Evolutionary conservation across 306 rosid genomes (phyloP).

Genomic region (barrel medic (Medicago truncatula)): DNA sequence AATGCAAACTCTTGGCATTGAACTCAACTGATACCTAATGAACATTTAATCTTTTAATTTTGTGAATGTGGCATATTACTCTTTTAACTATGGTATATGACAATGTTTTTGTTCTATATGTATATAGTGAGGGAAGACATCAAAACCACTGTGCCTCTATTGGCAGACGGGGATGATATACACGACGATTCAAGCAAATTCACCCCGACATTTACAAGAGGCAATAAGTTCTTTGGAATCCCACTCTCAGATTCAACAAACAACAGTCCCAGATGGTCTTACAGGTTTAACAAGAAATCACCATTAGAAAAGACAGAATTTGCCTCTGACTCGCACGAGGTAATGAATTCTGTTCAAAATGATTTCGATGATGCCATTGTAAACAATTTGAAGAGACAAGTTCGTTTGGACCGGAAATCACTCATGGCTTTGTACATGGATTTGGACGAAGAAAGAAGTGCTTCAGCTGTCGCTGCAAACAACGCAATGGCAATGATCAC

Average conservation of each 20-base stretch:
- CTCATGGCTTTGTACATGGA: slow-evolving; percentile 89
- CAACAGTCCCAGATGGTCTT: slow-evolving; percentile 67
- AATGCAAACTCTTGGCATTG: neutral
- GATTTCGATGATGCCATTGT: slow-evolving; percentile 60
- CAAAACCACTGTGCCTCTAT: slow-evolving; percentile 52
- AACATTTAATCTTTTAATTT: neutral
- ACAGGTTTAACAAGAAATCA: slow-evolving; percentile 58
- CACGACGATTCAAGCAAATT: slow-evolving; percentile 50
- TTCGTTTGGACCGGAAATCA: slow-evolving; percentile 78
- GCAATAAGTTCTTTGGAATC: slow-evolving; percentile 77
- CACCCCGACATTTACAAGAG: slow-evolving; percentile 59
- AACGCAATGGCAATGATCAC: slow-evolving; percentile 99
- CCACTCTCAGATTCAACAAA: slow-evolving; percentile 74
- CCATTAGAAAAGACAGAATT: slow-evolving; percentile 61
- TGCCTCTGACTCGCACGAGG: slow-evolving; percentile 55
- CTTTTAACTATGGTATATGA: neutral
- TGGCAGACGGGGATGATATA: slow-evolving; percentile 58
- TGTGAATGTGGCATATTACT: too few relatives aligned
- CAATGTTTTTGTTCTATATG: slow-evolving; percentile 27
- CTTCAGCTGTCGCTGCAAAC: slow-evolving; percentile 91
- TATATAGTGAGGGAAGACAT: slow-evolving; percentile 62
- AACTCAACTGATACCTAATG: too few relatives aligned
- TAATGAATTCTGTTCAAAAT: slow-evolving; percentile 20
- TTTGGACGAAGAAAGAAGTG: slow-evolving; percentile 94
- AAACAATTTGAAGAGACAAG: slow-evolving; percentile 64